Percentiles rank a stretch among this genome's conserved stretches.
Evolutionary conservation across 1,284 basidiomycete genomes (phyloP).

Genomic region (Schizophyllum commune): DNA sequence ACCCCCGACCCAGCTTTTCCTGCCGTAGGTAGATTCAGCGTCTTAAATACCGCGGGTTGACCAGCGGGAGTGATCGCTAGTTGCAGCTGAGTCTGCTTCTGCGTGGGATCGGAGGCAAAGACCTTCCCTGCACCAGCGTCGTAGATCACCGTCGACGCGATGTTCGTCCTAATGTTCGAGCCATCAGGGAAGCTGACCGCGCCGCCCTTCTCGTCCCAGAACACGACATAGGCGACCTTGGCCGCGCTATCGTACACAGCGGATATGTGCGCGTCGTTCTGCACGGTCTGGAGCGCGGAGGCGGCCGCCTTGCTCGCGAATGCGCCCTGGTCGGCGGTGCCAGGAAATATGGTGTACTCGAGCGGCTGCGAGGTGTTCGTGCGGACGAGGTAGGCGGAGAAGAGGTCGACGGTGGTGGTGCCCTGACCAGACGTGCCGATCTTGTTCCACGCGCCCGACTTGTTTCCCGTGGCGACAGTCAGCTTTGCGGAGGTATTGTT

Average conservation of each 20-base stretch:
- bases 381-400: slow-evolving; percentile 54
- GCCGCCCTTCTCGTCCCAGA: slow-evolving; percentile 35
- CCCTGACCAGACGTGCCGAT: slow-evolving; percentile 56
- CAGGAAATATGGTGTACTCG: slow-evolving; percentile 51
- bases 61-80: slow-evolving; percentile 1
- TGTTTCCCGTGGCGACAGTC: slow-evolving; percentile 38
- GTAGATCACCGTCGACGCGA: slow-evolving; percentile 38
- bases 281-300: slow-evolving; percentile 27
- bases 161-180: slow-evolving; percentile 32
- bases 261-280: slow-evolving; percentile 34
- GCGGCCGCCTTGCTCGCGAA: slow-evolving; percentile 24
- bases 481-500: slow-evolving; percentile 22
- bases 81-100: slow-evolving; percentile 22
- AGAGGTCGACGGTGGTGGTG: slow-evolving; percentile 45
- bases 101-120: slow-evolving; percentile 52
- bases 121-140: slow-evolving; percentile 32
- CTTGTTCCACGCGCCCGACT: slow-evolving; percentile 52
- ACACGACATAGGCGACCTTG: slow-evolving; percentile 33
- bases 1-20: background rate
- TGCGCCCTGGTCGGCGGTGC: slow-evolving; percentile 21
- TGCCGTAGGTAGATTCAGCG: background rate
- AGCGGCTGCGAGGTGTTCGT: slow-evolving; percentile 24
- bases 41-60: slow-evolving; percentile 12
- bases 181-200: slow-evolving; percentile 14
- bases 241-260: slow-evolving; percentile 32